Evolutionary conservation across 2,329 filamentous ascomycete species (phyloP).

Genomic region (Colletotrichum theobromicola): DNA sequence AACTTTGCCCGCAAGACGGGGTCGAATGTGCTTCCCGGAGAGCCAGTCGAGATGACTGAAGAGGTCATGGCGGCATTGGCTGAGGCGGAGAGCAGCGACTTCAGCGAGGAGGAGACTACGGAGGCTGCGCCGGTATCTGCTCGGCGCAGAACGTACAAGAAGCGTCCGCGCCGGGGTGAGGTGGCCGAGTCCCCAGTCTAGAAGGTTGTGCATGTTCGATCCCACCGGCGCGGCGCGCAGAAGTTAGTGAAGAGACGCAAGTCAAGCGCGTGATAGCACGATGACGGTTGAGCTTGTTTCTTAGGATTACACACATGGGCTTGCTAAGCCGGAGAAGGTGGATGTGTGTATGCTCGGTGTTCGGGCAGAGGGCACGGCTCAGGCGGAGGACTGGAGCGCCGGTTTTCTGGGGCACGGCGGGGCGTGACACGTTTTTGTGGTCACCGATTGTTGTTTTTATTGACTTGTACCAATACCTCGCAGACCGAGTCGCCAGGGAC

Average conservation of each 20-base stretch:
- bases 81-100: background rate
- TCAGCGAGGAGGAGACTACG: background rate
- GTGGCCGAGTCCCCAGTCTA: background rate
- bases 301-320: background rate
- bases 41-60: background rate
- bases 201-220: background rate
- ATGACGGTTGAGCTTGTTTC: background rate
- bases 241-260: background rate
- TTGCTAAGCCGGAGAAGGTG: background rate
- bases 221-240: background rate
- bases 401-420: background rate
- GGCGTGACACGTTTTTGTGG: background rate
- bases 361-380: background rate
- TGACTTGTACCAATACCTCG: background rate
- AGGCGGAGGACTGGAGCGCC: background rate
- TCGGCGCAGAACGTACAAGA: background rate
- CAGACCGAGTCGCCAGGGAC: background rate
- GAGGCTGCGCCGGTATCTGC: background rate
- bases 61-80: background rate
- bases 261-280: background rate
- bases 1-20: conserved; percentile 13
- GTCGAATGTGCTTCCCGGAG: background rate
- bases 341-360: background rate
- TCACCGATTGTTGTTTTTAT: background rate
- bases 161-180: background rate